Base-by-base conservation (phyloP, 73 alveolate genomes). In the Paramecium bursaria region DNA sequence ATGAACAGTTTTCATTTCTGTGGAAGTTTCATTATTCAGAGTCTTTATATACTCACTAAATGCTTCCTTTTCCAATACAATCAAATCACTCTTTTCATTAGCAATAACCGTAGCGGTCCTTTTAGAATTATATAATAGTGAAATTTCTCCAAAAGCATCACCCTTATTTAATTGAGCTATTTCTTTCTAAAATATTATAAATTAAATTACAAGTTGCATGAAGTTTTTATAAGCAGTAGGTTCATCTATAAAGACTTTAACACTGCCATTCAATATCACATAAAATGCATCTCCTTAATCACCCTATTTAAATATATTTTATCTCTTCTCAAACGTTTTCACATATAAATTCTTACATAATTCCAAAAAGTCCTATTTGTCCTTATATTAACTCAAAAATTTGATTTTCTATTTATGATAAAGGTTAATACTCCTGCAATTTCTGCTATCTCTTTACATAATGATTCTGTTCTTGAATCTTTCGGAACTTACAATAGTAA, bases 221-320 rank as follows among this genome's bases (percentile, higher is more conserved):
- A 79, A 79, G 46, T 73, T 79, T 57, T 79, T 79, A 44, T 48
- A 79, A 11, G 31, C 89, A 19, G 89, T 79, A n/a, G 89, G 89
- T 44, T 79, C 89, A 54, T 79, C 89, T 11, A 79, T 79, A 47
- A 33, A 79, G 5, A 79, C 76, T 39, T 61, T 79, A 2, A 79
- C 89, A 79, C 89, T 79, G 14, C 89, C 89, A 79, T 79, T 53
- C 50, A 79, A 44, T 15, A 79, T 79, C 3, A 79, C 76, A 79
- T 79, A 79, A 35, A 79, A 79, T 10, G 89, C 89, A 79, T 79
- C 89, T 13, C 89, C 89, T n/a, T 33, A 55, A 25, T 79, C 89
- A 13, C 89, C 89, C 73, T 79, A 19, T 46, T 79, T 79, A 39
- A 79, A 79, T 10, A 79, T 50, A 35, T 53, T 39, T 17, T 79